Evolutionary conservation across 164 flowering plant species (phyloP), one percentile per base, ranked within the genome.

Genomic region (Liquidambar formosana): DNA sequence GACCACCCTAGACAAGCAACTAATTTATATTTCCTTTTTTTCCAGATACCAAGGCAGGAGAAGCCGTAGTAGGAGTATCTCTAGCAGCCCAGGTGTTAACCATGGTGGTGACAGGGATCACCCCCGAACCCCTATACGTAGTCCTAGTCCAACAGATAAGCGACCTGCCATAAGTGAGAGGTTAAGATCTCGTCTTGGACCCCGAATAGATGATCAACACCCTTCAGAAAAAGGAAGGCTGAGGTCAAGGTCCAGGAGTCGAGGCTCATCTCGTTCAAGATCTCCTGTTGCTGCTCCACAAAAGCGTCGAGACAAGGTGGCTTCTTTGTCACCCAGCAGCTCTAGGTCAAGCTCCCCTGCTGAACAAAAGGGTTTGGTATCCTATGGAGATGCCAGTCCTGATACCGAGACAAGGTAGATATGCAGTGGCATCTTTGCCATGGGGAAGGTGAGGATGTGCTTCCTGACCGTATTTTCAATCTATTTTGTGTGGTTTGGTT

Each of bases 121-220:
- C 0, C 75, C 79, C 73, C 75, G 51, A 51, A 84, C 76, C 67
- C 87, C 79, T 45, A 68, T 57, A 0, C 85, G 75, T 10, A 79
- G 84, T 68, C 75, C 69, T 61, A 81, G 83, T 70, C 85, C 86
- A 11, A 63, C 22, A 59, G 87, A 73, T 21, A 79, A 61, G 47
- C 80, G 77, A 10, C 75, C 84, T 71, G 41, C 74, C 13, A 63
- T 81, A 8, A 84, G 88, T 64, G 88, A 85, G 56, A 85, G 69
- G 64, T 66, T 88, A 44, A 80, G 75, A 72, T 84, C 85, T 49
- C 89, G 89, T 16, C 86, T 85, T 48, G 89, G 88, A 27, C 82
- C 83, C 58, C 79, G 71, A 38, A 69, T 62, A 19, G 80, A 66
- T 72, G 78, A 71, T 19, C 63, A 51, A 14, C 59, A 9, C 28